A percentile compares a stretch with the other conserved stretches of the same genome.
Evolutionary conservation across 768 basidiomycete species (phyloP).

Genomic region (Lactifluus subvellereus): DNA sequence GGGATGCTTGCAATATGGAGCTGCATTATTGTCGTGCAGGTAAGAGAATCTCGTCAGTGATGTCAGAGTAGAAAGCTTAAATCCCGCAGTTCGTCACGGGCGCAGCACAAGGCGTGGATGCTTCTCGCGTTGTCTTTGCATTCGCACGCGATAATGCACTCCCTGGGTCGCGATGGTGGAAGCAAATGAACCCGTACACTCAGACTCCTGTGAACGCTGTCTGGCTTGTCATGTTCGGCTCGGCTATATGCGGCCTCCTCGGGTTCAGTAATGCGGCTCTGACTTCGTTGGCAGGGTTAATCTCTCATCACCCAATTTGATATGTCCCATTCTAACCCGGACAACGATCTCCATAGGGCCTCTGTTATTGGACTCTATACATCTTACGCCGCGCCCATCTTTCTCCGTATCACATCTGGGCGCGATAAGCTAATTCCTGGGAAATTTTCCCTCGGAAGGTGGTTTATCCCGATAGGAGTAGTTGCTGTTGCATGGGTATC

Average conservation of each 20-base stretch:
- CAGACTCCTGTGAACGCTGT: conserved; percentile 72
- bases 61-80: conserved; percentile 26
- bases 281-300: conserved; percentile 64
- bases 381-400: conserved; percentile 61
- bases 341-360: conserved; percentile 37
- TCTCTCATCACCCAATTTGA: conserved; percentile 16
- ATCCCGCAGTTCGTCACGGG: conserved; percentile 56
- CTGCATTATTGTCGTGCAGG: conserved; percentile 60
- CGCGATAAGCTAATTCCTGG: conserved; percentile 52
- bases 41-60: conserved; percentile 20
- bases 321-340: not conserved
- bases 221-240: conserved; percentile 58
- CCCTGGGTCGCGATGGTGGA: conserved; percentile 68
- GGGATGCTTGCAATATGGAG: conserved; percentile 74
- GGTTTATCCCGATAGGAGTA: conserved; percentile 53
- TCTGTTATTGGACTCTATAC: conserved; percentile 68
- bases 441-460: conserved; percentile 54
- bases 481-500: conserved; percentile 61
- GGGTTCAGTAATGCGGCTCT: conserved; percentile 62
- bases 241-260: conserved; percentile 55
- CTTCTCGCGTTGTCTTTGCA: conserved; percentile 69
- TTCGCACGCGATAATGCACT: conserved; percentile 71
- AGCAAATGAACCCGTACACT: conserved; percentile 49
- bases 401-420: conserved; percentile 66
- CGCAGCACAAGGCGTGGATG: conserved; percentile 69